Percentiles rank a stretch among this genome's conserved stretches.
These are phyloP conservation scores for Geum urbanum DNA, from an alignment of 306 rosid species.

Conservation along the genomic window DNA sequence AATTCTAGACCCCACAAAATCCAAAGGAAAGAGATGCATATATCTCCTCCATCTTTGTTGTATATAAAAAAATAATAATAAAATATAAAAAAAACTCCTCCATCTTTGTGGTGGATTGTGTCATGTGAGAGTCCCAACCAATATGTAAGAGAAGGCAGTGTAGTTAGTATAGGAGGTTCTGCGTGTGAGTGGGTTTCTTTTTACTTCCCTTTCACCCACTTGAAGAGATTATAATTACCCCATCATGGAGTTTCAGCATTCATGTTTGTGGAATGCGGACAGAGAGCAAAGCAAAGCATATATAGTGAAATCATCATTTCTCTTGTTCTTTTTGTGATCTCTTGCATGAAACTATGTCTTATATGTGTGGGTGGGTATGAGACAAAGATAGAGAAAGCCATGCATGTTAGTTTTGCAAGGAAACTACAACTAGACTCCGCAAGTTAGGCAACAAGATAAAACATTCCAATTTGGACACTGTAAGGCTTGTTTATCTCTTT, in stretches of 20 bases:
- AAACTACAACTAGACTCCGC: not conserved
- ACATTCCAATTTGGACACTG: not conserved
- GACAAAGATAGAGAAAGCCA: not conserved
- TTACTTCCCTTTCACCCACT: slow-evolving; percentile 52
- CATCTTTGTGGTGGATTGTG: slow-evolving; percentile 50
- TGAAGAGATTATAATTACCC: slow-evolving; percentile 53
- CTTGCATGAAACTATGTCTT: slow-evolving; percentile 27
- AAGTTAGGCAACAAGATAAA: not conserved
- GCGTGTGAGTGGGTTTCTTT: slow-evolving; percentile 44
- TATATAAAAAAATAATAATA: too few species aligned
- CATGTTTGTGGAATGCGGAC: slow-evolving; percentile 42
- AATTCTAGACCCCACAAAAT: slow-evolving; percentile 62
- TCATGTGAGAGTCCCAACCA: slow-evolving; percentile 33
- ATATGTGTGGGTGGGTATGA: not conserved
- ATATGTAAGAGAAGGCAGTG: slow-evolving; percentile 21
- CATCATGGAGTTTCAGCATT: slow-evolving; percentile 50
- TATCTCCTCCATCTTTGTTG: slow-evolving; percentile 28
- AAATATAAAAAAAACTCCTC: not conserved
- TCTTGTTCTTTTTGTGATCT: slow-evolving; percentile 46
- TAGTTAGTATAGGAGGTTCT: slow-evolving; percentile 2
- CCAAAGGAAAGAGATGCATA: slow-evolving; percentile 69
- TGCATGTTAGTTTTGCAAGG: not conserved
- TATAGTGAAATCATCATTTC: slow-evolving; percentile 38
- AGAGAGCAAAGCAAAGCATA: slow-evolving; percentile 44
- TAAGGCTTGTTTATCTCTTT: not conserved